Evolutionary conservation across 2,329 filamentous ascomycete species (phyloP).

Genomic region (Fusarium coffeatum): DNA sequence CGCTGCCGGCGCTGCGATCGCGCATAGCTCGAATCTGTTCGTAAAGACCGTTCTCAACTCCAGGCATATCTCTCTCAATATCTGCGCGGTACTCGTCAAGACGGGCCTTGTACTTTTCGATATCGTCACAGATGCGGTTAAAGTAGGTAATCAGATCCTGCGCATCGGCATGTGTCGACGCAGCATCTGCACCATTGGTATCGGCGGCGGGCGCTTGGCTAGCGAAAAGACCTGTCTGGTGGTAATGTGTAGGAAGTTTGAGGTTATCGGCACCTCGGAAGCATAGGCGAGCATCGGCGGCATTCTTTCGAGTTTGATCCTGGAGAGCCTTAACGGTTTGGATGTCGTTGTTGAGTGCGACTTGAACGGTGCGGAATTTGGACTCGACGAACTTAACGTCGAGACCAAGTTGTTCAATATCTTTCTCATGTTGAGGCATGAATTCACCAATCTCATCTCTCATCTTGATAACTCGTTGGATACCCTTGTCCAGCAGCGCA

Average conservation of each 20-base stretch:
- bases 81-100: slow-evolving; percentile 59
- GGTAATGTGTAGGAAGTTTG: slow-evolving; percentile 72
- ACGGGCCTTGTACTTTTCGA: slow-evolving; percentile 57
- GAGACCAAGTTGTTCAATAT: slow-evolving; percentile 60
- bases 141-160: slow-evolving; percentile 60
- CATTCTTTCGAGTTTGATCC: slow-evolving; percentile 69
- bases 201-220: slow-evolving; percentile 47
- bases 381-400: slow-evolving; percentile 63
- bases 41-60: slow-evolving; percentile 60
- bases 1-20: slow-evolving; percentile 49
- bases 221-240: slow-evolving; percentile 59
- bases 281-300: slow-evolving; percentile 75
- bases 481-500: slow-evolving; percentile 80
- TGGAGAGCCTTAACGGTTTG: slow-evolving; percentile 73
- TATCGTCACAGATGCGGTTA: slow-evolving; percentile 57
- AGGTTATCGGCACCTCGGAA: slow-evolving; percentile 81
- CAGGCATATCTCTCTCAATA: slow-evolving; percentile 61
- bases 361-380: slow-evolving; percentile 59
- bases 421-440: slow-evolving; percentile 66
- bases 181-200: slow-evolving; percentile 49
- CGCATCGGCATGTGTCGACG: slow-evolving; percentile 53
- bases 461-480: slow-evolving; percentile 82
- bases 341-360: slow-evolving; percentile 66
- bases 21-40: slow-evolving; percentile 55
- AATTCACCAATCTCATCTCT: slow-evolving; percentile 80